These are phyloP conservation scores for Crotalaria pallida DNA, from an alignment of 306 rosid species.

Conservation along the genomic window DNA sequence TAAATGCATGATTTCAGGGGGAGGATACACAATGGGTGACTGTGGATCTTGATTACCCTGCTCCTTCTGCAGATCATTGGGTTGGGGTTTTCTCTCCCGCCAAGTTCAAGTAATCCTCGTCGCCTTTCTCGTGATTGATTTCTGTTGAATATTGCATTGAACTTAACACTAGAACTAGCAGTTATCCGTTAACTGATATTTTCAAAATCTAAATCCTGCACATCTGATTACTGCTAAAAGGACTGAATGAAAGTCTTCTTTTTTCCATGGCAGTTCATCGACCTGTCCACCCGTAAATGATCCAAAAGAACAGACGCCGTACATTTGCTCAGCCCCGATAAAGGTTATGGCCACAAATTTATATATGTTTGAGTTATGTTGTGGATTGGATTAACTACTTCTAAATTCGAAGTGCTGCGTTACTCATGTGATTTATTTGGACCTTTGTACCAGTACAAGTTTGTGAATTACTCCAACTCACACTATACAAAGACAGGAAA, in stretches of 20 bases:
- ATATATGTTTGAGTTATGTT: too few species aligned
- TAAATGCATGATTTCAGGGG: conserved; percentile 44
- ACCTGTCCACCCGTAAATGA: conserved; percentile 47
- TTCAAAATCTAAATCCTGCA: neutral
- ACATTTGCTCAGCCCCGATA: conserved; percentile 72
- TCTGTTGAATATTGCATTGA: neutral
- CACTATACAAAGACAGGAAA: conserved; percentile 60
- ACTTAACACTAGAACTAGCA: neutral
- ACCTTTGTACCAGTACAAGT: conserved; percentile 50
- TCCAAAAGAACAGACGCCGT: conserved; percentile 45
- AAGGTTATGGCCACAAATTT: conserved; percentile 36
- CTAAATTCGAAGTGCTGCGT: too few species aligned
- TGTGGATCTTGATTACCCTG: conserved; percentile 33
- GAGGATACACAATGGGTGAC: conserved; percentile 63
- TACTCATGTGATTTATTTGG: too few species aligned
- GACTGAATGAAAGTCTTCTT: neutral
- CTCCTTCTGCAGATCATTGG: conserved; percentile 61
- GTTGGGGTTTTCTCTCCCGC: conserved; percentile 79
- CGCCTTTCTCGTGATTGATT: neutral
- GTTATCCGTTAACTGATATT: neutral
- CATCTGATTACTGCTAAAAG: neutral
- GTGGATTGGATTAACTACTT: neutral
- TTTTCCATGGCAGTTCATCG: conserved; percentile 49
- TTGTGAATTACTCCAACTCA: too few species aligned
- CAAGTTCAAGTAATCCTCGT: conserved; percentile 58